A percentile compares a stretch with the other conserved stretches of the same genome.
phyloP scores from a whole-genome alignment of 2,329 filamentous ascomycete genomes.

The Apiospora sp. region DNA sequence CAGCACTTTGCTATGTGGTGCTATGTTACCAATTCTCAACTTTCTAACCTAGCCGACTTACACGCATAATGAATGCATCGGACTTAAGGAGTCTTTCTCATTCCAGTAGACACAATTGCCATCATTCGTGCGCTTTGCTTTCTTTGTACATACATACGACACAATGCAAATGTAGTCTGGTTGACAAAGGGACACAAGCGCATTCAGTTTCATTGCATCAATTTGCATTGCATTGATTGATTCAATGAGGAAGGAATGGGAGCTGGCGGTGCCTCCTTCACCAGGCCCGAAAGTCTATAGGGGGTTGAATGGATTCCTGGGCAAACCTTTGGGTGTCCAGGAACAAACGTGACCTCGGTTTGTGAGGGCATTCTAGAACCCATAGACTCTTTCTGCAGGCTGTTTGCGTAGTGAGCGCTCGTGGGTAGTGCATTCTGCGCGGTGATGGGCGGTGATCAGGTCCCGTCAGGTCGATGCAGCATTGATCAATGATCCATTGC shows the following conservation, averaged over 20 bases:
- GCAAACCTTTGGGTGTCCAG: slow-evolving; percentile 7
- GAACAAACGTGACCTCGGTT: slow-evolving; percentile 18
- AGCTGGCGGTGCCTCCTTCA: neutral
- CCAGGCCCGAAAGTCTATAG: slow-evolving; percentile 3
- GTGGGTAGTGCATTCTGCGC: neutral
- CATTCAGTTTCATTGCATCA: neutral
- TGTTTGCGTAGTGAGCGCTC: slow-evolving; percentile 4
- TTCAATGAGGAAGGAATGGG: neutral
- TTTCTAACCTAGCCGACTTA: neutral
- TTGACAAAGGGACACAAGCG: neutral
- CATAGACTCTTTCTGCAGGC: slow-evolving; percentile 14
- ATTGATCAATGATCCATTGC: neutral
- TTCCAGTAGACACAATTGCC: neutral
- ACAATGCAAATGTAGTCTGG: neutral
- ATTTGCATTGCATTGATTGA: neutral
- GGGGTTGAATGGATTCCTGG: slow-evolving; percentile 15
- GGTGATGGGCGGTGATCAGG: neutral
- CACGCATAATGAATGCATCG: neutral
- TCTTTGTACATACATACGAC: neutral
- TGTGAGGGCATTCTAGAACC: slow-evolving; percentile 2
- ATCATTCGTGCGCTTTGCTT: neutral
- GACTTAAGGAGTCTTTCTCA: neutral
- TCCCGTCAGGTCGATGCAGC: slow-evolving; percentile 8
- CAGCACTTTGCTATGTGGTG: no score
- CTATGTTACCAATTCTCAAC: neutral